Base-by-base conservation (phyloP, 805 yeast species). In the Ogataea dorogensis region DNA sequence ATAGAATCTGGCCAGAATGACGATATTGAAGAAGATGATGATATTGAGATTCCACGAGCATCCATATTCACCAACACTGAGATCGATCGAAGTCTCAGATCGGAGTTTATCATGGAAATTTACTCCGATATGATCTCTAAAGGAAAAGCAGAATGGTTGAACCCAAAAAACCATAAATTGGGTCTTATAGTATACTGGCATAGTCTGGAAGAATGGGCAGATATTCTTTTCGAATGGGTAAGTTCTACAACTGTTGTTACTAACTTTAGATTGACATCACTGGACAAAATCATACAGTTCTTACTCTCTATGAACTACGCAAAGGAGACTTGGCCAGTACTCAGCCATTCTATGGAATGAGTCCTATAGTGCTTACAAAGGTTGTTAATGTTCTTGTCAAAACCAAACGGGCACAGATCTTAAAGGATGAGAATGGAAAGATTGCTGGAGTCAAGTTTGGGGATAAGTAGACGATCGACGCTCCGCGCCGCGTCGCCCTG, bases 281-380 rank as follows among this genome's bases (percentile, higher is more conserved):
- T 0, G 96, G 96, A 0, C 95, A 87, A 53, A 64, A 71, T 36
- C 85, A 86, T 5, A 68, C 81, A 1, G 81, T 91, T 2, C 62
- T 91, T 33, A 91, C 98, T 0, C 59, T 88, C 11, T 88, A 85
- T 58, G 98, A 91, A 59, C 57, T 91, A 23, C 67, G 81, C 0
- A 73, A 76, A 39, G 81, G 85, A 35, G 91, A 83, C 28, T 59
- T 73, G 35, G 73, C 76, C 1, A 40, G 56, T 2, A 66, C 70
- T 5, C 77, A 79, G 50, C 81, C 74, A 28, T 79, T 89, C 48
- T 69, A 70, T 36, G 77, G 77, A 10, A 70, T 88, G 47, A 87
- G 85, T 47, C 65, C 72, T 23, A 53, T 56, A 10, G 52, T 86
- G 10, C 58, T 89, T 39, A 64, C 69, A 8, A 63, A 64, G 42